Evolutionary conservation across 768 basidiomycete species (phyloP).

Genomic region (Psilocybe sp.): DNA sequence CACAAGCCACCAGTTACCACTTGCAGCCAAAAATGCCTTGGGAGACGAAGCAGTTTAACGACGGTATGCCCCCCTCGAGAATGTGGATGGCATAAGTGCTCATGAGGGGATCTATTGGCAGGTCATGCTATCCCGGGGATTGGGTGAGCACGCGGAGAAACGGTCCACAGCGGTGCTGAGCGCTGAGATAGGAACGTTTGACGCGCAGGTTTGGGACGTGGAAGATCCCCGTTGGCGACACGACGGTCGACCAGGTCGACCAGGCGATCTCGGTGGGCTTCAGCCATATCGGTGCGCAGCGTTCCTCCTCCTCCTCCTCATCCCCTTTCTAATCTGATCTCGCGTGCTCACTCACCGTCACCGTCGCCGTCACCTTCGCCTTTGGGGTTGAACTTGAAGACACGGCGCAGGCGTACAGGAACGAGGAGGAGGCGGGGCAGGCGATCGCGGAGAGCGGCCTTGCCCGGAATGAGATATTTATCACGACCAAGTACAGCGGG

Average conservation of each 20-base stretch:
- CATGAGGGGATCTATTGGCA: slow-evolving; percentile 17
- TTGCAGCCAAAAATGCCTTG: slow-evolving; percentile 54
- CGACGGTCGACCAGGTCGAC: slow-evolving; percentile 50
- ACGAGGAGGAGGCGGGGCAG: slow-evolving; percentile 54
- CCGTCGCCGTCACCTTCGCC: too few relatives aligned
- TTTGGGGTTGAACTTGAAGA: too few relatives aligned
- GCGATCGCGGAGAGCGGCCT: slow-evolving; percentile 57
- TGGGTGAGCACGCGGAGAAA: slow-evolving; percentile 24
- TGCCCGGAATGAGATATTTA: slow-evolving; percentile 50
- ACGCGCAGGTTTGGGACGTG: slow-evolving; percentile 62
- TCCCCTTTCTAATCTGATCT: not conserved
- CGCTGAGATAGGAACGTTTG: not conserved
- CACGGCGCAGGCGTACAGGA: slow-evolving; percentile 60
- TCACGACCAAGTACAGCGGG: slow-evolving; percentile 68
- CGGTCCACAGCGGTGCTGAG: not conserved
- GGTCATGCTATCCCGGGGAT: slow-evolving; percentile 49
- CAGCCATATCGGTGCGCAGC: slow-evolving; percentile 54
- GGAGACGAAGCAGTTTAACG: slow-evolving; percentile 55
- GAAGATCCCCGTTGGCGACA: slow-evolving; percentile 57
- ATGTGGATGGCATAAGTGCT: too few relatives aligned
- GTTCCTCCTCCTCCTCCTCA: not conserved
- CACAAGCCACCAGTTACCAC: too few relatives aligned
- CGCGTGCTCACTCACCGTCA: too few relatives aligned
- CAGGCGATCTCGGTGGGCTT: slow-evolving; percentile 63
- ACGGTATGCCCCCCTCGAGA: slow-evolving; percentile 38